Percentiles rank a stretch among this genome's conserved stretches.
Evolutionary conservation across 2,329 filamentous ascomycete genomes (phyloP).

Genomic region (Lomentospora prolificans): DNA sequence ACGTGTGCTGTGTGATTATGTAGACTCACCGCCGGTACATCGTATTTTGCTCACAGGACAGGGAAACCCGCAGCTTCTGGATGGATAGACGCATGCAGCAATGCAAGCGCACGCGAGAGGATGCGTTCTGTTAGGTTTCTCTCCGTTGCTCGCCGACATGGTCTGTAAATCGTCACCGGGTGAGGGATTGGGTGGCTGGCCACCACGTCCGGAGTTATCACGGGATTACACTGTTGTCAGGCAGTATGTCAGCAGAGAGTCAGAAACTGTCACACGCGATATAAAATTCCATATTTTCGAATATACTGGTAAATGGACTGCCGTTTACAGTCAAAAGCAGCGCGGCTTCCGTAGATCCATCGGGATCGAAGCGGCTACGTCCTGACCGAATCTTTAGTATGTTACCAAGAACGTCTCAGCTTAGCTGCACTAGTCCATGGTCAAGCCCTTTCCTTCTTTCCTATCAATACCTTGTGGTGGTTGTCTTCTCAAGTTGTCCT

Average conservation of each 20-base stretch:
- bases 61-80: background rate
- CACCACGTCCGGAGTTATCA: background rate
- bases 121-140: background rate
- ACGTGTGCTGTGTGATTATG: background rate
- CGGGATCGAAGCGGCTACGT: background rate
- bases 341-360: no score
- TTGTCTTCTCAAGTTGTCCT: no score
- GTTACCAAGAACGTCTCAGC: background rate
- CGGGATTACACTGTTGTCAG: slow-evolving; percentile 1
- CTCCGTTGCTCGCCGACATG: background rate
- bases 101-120: background rate
- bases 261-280: background rate
- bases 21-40: no score
- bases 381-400: no score
- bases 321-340: no score
- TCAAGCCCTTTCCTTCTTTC: background rate
- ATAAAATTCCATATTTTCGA: background rate
- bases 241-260: background rate
- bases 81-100: background rate
- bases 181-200: slow-evolving; percentile 1
- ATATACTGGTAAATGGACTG: no score
- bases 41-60: background rate
- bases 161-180: background rate
- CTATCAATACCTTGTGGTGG: background rate
- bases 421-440: background rate